A percentile compares a stretch with the other conserved stretches of the same genome.
phyloP scores from a whole-genome alignment of 2,329 filamentous ascomycete species.

The Colletotrichum sp. region DNA sequence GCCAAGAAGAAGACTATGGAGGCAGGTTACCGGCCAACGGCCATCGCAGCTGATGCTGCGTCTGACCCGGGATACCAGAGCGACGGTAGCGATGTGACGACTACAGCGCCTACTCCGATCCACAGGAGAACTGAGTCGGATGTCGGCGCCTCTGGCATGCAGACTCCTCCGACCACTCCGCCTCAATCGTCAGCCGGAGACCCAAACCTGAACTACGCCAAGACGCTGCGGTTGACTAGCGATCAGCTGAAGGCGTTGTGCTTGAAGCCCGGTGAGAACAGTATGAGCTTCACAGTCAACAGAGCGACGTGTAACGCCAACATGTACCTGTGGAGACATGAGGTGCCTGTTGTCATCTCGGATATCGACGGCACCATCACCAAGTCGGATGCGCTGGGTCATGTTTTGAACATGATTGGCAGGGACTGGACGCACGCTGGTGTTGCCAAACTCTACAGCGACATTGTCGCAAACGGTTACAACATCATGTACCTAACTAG shows the following conservation, averaged over 20 bases:
- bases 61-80: slow-evolving; percentile 97
- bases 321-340: slow-evolving; percentile 93
- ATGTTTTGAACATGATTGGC: slow-evolving; percentile 95
- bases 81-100: slow-evolving; percentile 73
- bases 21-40: slow-evolving; percentile 35
- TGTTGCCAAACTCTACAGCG: slow-evolving; percentile 95
- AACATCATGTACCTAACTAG: slow-evolving; percentile 99
- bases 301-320: slow-evolving; percentile 88
- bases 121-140: slow-evolving; percentile 74
- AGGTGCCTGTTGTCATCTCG: slow-evolving; percentile 94
- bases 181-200: slow-evolving; percentile 70
- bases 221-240: slow-evolving; percentile 92
- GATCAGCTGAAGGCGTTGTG: slow-evolving; percentile 89
- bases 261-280: slow-evolving; percentile 85
- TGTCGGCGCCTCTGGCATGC: slow-evolving; percentile 55
- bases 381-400: slow-evolving; percentile 92
- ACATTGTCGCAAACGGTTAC: slow-evolving; percentile 94
- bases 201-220: slow-evolving; percentile 88
- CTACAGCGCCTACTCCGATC: slow-evolving; percentile 46
- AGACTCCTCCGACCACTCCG: slow-evolving; percentile 73
- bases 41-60: slow-evolving; percentile 75
- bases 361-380: slow-evolving; percentile 99
- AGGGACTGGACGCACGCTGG: slow-evolving; percentile 98
- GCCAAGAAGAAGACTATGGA: slow-evolving; percentile 72
- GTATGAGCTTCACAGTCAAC: slow-evolving; percentile 96